Evolutionary conservation across 176 grass and related monocot genomes (phyloP).

Genomic region (Rhynchospora pubera): DNA sequence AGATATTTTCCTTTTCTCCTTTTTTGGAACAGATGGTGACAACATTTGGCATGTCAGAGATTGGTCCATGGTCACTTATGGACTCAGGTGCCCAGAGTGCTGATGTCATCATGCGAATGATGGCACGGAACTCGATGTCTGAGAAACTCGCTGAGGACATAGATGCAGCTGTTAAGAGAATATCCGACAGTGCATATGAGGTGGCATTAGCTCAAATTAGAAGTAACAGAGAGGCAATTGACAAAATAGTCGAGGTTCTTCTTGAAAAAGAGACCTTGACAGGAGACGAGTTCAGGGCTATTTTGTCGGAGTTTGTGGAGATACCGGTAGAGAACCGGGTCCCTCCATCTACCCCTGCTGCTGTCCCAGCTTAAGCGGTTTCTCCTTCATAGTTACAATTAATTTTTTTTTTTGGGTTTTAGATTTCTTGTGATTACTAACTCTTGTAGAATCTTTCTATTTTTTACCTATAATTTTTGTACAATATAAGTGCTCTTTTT

Average conservation of each 20-base stretch:
- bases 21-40: slow-evolving; percentile 72
- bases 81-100: slow-evolving; percentile 55
- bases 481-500: slow-evolving; percentile 8
- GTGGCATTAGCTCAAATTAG: slow-evolving; percentile 57
- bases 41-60: slow-evolving; percentile 93
- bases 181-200: slow-evolving; percentile 80
- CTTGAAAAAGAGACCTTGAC: slow-evolving; percentile 84
- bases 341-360: slow-evolving; percentile 36
- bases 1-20: not conserved
- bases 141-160: slow-evolving; percentile 94
- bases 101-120: slow-evolving; percentile 96
- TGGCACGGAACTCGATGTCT: slow-evolving; percentile 97
- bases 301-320: slow-evolving; percentile 85
- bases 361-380: slow-evolving; percentile 32
- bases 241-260: slow-evolving; percentile 93
- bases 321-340: slow-evolving; percentile 86
- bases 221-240: slow-evolving; percentile 82
- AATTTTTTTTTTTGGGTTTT: slow-evolving; percentile 6
- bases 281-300: slow-evolving; percentile 78
- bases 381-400: not conserved
- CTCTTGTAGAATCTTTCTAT: not conserved
- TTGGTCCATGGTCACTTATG: slow-evolving; percentile 98
- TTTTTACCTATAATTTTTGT: slow-evolving; percentile 17
- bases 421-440: slow-evolving; percentile 20
- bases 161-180: slow-evolving; percentile 60